Conservation (phyloP, 257 asterid genomes). For the Phtheirospermum japonicum region DNA sequence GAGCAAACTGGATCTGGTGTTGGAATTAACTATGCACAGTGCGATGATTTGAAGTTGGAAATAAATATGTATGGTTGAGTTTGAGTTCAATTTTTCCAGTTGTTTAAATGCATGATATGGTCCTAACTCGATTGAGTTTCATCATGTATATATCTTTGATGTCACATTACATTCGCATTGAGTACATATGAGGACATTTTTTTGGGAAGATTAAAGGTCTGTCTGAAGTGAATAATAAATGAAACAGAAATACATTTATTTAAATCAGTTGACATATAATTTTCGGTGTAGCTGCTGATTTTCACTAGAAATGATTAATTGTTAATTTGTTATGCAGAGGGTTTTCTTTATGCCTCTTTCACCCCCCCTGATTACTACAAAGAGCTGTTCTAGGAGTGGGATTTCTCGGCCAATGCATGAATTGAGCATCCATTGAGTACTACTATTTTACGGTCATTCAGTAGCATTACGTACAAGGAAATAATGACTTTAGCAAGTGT, state of each 20-base stretch:
- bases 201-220: slow-evolving; percentile 70
- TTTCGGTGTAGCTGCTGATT: slow-evolving; percentile 4
- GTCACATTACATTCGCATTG: slow-evolving; percentile 36
- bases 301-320: too few relatives aligned
- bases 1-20: slow-evolving; percentile 9
- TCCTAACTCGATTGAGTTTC: slow-evolving; percentile 28
- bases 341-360: too few relatives aligned
- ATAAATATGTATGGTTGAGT: background rate
- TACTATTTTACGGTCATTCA: slow-evolving; percentile 21
- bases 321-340: too few relatives aligned
- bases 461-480: background rate
- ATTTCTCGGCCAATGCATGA: slow-evolving; percentile 39
- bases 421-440: slow-evolving; percentile 13
- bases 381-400: too few relatives aligned
- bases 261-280: slow-evolving; percentile 15
- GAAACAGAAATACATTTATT: slow-evolving; percentile 12
- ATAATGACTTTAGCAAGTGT: too few relatives aligned
- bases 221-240: too few relatives aligned
- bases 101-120: slow-evolving; percentile 2
- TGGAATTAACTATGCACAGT: slow-evolving; percentile 13
- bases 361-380: too few relatives aligned
- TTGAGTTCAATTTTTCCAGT: too few relatives aligned
- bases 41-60: background rate
- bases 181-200: slow-evolving; percentile 65
- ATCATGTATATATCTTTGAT: slow-evolving; percentile 27